Evolutionary conservation across 352 stramenopile genomes (phyloP).

Genomic region (Globisporangium viniferum): DNA sequence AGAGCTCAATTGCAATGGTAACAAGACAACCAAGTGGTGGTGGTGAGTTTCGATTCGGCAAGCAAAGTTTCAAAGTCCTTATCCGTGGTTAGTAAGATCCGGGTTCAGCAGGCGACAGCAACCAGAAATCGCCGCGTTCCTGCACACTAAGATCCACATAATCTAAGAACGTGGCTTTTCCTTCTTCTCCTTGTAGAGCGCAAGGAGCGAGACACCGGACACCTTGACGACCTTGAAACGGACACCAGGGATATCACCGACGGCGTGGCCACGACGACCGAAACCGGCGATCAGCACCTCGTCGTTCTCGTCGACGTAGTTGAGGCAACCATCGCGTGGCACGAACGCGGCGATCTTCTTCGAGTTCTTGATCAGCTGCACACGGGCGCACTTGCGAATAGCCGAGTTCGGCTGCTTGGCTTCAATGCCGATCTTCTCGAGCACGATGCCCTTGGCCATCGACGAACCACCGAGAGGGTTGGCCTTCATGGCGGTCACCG

Average conservation of each 20-base stretch:
- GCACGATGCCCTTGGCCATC: constrained; percentile 99
- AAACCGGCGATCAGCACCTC: constrained; percentile 99
- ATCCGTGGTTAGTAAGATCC: constrained; percentile 19
- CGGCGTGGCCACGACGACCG: constrained; percentile 98
- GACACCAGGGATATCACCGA: constrained; percentile 99
- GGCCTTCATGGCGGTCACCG: constrained; percentile 99
- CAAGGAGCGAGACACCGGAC: constrained; percentile 97
- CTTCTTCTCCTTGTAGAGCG: constrained; percentile 99
- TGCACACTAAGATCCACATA: constrained; percentile 19
- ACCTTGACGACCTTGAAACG: constrained; percentile 99
- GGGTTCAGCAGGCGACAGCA: constrained; percentile 2
- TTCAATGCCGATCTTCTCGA: constrained; percentile 99
- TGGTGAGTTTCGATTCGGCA: constrained; percentile 10
- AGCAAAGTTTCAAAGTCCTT: constrained; percentile 23
- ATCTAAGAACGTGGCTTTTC: constrained; percentile 99
- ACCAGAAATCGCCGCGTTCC: not conserved
- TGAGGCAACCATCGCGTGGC: constrained; percentile 99
- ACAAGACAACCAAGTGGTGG: not conserved
- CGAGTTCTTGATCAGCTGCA: constrained; percentile 99
- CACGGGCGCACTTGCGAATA: constrained; percentile 99
- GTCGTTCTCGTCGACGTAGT: constrained; percentile 99
- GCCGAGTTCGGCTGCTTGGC: constrained; percentile 99
- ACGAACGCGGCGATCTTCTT: constrained; percentile 99
- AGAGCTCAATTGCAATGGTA: not conserved
- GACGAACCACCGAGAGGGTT: constrained; percentile 99